A percentile compares a stretch with the other conserved stretches of the same genome.
Conservation (phyloP, 768 basidiomycete genomes). For the Neoboletus brunneissimus region DNA sequence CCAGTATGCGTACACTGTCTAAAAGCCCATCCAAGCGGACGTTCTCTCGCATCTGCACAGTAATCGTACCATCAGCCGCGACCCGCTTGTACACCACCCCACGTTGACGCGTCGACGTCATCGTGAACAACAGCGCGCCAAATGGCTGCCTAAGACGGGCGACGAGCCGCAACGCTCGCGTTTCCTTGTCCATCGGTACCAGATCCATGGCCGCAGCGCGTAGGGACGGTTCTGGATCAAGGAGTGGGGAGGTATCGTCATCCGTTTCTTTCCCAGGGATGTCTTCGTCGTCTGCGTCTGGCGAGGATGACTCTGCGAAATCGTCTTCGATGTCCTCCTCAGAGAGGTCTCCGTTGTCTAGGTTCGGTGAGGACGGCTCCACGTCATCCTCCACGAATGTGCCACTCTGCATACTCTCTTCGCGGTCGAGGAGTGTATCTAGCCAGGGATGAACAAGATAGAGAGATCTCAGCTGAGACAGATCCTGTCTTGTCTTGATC, state of each 20-base stretch:
- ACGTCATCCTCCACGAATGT: background rate
- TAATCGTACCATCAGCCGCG: constrained; percentile 1
- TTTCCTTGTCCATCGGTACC: background rate
- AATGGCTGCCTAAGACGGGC: background rate
- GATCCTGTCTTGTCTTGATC: background rate
- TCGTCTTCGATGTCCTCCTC: background rate
- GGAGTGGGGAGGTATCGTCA: background rate
- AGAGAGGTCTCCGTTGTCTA: background rate
- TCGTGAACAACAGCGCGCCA: background rate
- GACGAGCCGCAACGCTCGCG: background rate
- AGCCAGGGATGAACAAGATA: constrained; percentile 9
- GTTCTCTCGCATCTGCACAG: constrained; percentile 1
- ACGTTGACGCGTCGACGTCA: background rate
- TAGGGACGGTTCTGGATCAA: background rate
- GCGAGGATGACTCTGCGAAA: background rate
- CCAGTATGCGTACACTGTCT: background rate
- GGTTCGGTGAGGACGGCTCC: background rate
- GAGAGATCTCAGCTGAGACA: background rate
- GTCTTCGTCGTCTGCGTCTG: background rate
- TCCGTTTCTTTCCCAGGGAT: background rate
- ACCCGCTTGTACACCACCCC: constrained; percentile 2
- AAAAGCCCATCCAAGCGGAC: background rate
- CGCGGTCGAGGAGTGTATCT: background rate
- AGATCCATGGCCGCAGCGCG: too few relatives aligned
- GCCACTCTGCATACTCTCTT: background rate